Conservation (phyloP, 2,329 filamentous ascomycete genomes). For the Periconia macrospinosa region DNA sequence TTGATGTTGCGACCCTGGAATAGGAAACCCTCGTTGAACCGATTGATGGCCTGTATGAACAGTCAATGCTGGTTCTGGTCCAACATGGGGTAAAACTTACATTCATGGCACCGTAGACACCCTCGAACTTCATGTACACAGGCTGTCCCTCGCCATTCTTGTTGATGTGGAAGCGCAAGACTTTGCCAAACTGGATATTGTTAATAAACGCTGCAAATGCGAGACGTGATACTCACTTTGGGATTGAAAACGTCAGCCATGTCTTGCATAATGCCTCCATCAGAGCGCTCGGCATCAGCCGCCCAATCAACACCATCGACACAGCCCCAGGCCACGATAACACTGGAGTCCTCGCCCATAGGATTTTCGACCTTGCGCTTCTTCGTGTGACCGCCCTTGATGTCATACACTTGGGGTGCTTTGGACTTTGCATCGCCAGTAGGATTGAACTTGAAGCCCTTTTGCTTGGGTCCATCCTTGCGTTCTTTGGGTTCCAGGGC, state of each 20-base stretch:
- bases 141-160: slow-evolving; percentile 60
- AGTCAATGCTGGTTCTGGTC: slow-evolving; percentile 10
- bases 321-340: slow-evolving; percentile 83
- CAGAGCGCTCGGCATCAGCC: slow-evolving; percentile 67
- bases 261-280: slow-evolving; percentile 76
- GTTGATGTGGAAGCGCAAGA: slow-evolving; percentile 74
- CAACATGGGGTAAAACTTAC: slow-evolving; percentile 55
- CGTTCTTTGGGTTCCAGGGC: slow-evolving; percentile 67
- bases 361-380: slow-evolving; percentile 39
- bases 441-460: slow-evolving; percentile 11
- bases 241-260: slow-evolving; percentile 92
- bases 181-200: slow-evolving; percentile 69
- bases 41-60: slow-evolving; percentile 73
- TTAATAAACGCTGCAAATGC: slow-evolving; percentile 11
- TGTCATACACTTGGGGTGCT: slow-evolving; percentile 60
- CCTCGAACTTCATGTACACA: slow-evolving; percentile 94
- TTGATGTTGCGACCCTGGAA: slow-evolving; percentile 86
- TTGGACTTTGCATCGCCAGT: slow-evolving; percentile 53
- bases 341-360: slow-evolving; percentile 68
- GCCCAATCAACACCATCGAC: slow-evolving; percentile 81
- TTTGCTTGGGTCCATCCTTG: slow-evolving; percentile 19
- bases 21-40: slow-evolving; percentile 85
- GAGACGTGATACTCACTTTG: slow-evolving; percentile 57
- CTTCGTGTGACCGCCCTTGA: slow-evolving; percentile 70
- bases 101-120: slow-evolving; percentile 78